A percentile compares a stretch with the other conserved stretches of the same genome.
Evolutionary conservation across 345 rosid genomes (phyloP).

Genomic region (Citropsis articulata): DNA sequence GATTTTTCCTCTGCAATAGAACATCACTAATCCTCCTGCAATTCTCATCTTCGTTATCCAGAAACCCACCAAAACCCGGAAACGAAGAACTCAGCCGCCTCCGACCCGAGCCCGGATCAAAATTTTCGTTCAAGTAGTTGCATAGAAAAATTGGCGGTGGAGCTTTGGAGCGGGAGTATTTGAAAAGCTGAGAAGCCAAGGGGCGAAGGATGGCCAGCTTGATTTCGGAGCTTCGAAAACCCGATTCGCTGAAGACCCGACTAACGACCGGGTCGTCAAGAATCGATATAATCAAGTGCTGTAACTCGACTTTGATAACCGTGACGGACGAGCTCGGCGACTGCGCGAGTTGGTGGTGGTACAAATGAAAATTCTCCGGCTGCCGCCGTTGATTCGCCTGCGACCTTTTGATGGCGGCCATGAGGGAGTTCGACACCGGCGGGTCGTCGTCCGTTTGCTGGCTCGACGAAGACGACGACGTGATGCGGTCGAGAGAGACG

Average conservation of each 20-base stretch:
- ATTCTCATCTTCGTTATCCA: constrained; percentile 43
- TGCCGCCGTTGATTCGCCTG: constrained; percentile 88
- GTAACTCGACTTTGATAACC: constrained; percentile 68
- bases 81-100: constrained; percentile 40
- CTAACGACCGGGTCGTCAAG: constrained; percentile 92
- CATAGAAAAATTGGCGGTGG: constrained; percentile 59
- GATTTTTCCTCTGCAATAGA: constrained; percentile 55
- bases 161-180: constrained; percentile 44
- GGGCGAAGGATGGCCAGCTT: constrained; percentile 84
- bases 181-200: constrained; percentile 57
- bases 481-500: constrained; percentile 80
- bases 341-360: constrained; percentile 62
- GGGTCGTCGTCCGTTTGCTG: constrained; percentile 57
- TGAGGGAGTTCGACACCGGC: constrained; percentile 83
- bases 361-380: constrained; percentile 78
- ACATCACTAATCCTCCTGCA: constrained; percentile 54
- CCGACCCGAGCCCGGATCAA: constrained; percentile 37
- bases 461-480: constrained; percentile 52
- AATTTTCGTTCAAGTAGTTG: constrained; percentile 35
- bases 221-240: constrained; percentile 83
- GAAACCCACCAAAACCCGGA: constrained; percentile 31
- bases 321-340: constrained; percentile 40
- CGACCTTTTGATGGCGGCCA: constrained; percentile 96
- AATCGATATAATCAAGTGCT: constrained; percentile 68
- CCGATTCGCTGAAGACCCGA: constrained; percentile 85